Percentiles rank a stretch among this genome's conserved stretches.
These are phyloP conservation scores for Gracilariopsis chorda DNA, from an alignment of 23 red algal species.

Conservation along the genomic window DNA sequence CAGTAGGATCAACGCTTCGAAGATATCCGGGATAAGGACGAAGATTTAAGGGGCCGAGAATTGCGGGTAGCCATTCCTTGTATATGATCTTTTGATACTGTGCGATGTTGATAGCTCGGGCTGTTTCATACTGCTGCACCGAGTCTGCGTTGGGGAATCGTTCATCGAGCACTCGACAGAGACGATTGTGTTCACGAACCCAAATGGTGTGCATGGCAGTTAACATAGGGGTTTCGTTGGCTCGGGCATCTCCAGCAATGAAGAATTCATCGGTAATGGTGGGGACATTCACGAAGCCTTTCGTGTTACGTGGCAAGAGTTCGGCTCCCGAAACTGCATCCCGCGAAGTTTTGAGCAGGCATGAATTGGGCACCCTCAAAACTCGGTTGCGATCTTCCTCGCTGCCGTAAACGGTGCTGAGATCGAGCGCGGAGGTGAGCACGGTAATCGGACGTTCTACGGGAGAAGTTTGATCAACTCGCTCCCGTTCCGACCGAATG, in stretches of 20 bases:
- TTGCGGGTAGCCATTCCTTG: slow-evolving; percentile 36
- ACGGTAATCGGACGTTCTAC: slow-evolving; percentile 1
- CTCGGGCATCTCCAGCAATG: slow-evolving; percentile 47
- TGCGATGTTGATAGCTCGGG: slow-evolving; percentile 38
- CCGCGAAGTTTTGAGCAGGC: slow-evolving; percentile 23
- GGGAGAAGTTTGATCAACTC: background rate
- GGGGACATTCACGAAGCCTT: slow-evolving; percentile 25
- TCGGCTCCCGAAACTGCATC: background rate
- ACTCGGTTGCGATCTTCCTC: background rate
- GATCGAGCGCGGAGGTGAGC: slow-evolving; percentile 11
- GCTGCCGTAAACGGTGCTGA: slow-evolving; percentile 33
- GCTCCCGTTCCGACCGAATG: background rate
- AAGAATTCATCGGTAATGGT: slow-evolving; percentile 36
- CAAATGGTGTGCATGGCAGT: slow-evolving; percentile 58
- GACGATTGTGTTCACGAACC: slow-evolving; percentile 64
- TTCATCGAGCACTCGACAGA: background rate
- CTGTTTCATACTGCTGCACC: slow-evolving; percentile 30
- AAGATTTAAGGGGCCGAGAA: background rate
- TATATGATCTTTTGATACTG: slow-evolving; percentile 58
- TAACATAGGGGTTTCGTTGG: slow-evolving; percentile 60
- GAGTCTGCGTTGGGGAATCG: background rate
- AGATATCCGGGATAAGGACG: slow-evolving; percentile 21
- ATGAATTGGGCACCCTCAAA: background rate
- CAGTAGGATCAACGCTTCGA: background rate
- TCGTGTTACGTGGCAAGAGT: slow-evolving; percentile 23